Conservation (phyloP, 169 alveolate species). For the Miamiensis avidus region DNA sequence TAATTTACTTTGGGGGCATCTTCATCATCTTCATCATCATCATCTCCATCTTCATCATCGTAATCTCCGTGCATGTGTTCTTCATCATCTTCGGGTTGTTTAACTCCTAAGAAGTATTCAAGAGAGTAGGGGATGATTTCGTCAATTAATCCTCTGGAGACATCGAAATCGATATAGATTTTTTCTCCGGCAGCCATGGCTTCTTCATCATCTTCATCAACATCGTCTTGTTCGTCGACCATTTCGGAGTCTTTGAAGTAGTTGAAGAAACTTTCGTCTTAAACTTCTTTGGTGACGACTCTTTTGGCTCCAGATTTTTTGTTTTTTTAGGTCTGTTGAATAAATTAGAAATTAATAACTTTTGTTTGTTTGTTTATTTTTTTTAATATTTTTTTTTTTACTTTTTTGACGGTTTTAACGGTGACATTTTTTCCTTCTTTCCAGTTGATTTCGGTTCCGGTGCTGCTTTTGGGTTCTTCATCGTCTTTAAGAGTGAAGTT, state of each 20-base stretch:
- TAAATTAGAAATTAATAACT: background rate
- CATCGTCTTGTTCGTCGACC: conserved; percentile 42
- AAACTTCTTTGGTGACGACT: conserved; percentile 57
- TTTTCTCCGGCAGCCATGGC: conserved; percentile 47
- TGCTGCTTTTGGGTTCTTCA: conserved; percentile 50
- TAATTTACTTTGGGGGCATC: conserved; percentile 13
- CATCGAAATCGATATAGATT: conserved; percentile 58
- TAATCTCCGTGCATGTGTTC: conserved; percentile 44
- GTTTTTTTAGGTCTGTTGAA: conserved; percentile 50
- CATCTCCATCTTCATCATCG: conserved; percentile 55
- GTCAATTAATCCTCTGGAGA: conserved; percentile 57
- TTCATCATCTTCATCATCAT: conserved; percentile 36
- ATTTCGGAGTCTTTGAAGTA: conserved; percentile 57
- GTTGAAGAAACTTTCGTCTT: conserved; percentile 62
- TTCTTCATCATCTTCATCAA: conserved; percentile 57
- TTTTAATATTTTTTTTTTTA: too few relatives aligned
- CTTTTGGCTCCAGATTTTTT: conserved; percentile 63
- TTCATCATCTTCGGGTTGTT: conserved; percentile 41
- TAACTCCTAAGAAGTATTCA: conserved; percentile 55
- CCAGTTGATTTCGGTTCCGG: conserved; percentile 63
- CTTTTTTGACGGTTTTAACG: conserved; percentile 57
- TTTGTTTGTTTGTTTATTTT: too few relatives aligned
- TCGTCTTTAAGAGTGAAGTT: conserved; percentile 42
- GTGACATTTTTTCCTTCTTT: conserved; percentile 66
- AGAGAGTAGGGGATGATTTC: conserved; percentile 69